Evolutionary conservation across 441 rosid genomes (phyloP), one percentile per base, ranked within the genome.

Genomic region (Erodium texanum): DNA sequence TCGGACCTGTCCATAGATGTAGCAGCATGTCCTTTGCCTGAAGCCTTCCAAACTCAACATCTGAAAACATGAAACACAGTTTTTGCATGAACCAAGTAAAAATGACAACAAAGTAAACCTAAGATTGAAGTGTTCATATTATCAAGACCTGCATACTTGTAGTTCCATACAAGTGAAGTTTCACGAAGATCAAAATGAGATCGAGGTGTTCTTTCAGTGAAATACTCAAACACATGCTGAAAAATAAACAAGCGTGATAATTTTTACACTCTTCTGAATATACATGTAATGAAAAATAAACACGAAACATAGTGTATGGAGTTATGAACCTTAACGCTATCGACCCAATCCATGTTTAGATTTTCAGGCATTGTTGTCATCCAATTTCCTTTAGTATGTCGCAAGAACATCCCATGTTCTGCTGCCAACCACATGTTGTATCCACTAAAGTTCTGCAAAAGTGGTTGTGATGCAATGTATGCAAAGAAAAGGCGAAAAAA

Each of bases 361-460:
- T 87, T 98, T 69, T 94, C 99, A 0, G 99, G 99, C 99, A 94
- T 92, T 77, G 99, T 90, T 65, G 99, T 94, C 99, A 92, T 94
- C 99, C 99, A 94, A 11, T 83, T 81, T 68, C 96, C 97, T 48
- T 77, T 82, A 1, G 98, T 90, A 43, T 72, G 86, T 67, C 98
- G 89, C 62, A 94, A 68, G 79, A 94, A 94, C 99, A 94, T 94
- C 50, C 99, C 99, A 56, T 94, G 89, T 80, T 94, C 99, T 29
- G 98, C 99, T 43, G 99, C 99, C 76, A 94, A 75, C 98, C 98
- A 94, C 86, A 92, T 80, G 69, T 88, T 82, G 68, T 84, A 94
- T 77, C 85, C 96, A 48, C 80, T 80, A 71, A 92, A 94, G 82
- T 94, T 92, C 99, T 94, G 87, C 36, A 82, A 87, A 59, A 59